These are phyloP conservation scores for Verticillium albo-atrum DNA, from an alignment of 2,329 filamentous ascomycete genomes.

Conservation along the genomic window DNA sequence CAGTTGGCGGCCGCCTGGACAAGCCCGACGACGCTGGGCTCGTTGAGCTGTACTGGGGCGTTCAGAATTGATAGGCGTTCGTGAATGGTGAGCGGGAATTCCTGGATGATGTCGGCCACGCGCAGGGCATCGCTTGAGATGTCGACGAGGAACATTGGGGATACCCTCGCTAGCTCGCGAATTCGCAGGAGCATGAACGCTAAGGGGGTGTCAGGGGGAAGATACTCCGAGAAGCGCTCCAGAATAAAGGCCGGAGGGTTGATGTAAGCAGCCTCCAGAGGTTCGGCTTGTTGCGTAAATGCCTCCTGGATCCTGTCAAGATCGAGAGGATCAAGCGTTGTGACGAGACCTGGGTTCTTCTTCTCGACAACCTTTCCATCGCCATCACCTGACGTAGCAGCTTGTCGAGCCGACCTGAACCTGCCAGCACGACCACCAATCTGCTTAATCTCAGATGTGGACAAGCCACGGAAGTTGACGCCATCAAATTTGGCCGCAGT, in stretches of 20 bases:
- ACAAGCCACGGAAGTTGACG: constrained; percentile 49
- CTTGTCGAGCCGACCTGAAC: constrained; percentile 67
- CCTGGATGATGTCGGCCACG: constrained; percentile 72
- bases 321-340: constrained; percentile 70
- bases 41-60: constrained; percentile 60
- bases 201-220: constrained; percentile 75
- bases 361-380: constrained; percentile 4
- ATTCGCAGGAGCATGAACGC: constrained; percentile 77
- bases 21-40: constrained; percentile 40
- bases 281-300: constrained; percentile 59
- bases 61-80: constrained; percentile 75
- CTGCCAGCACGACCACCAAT: constrained; percentile 91
- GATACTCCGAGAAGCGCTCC: constrained; percentile 75
- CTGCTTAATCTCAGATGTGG: constrained; percentile 81
- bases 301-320: constrained; percentile 56
- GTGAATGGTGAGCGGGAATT: constrained; percentile 61
- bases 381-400: constrained; percentile 19
- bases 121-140: constrained; percentile 54
- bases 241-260: constrained; percentile 67
- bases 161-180: constrained; percentile 61
- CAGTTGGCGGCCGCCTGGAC: constrained; percentile 63
- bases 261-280: constrained; percentile 68
- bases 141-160: constrained; percentile 63
- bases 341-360: constrained; percentile 59
- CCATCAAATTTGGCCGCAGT: constrained; percentile 70